Evolutionary conservation across 345 rosid genomes (phyloP).

Genomic region (Euphorbia tirucalli): DNA sequence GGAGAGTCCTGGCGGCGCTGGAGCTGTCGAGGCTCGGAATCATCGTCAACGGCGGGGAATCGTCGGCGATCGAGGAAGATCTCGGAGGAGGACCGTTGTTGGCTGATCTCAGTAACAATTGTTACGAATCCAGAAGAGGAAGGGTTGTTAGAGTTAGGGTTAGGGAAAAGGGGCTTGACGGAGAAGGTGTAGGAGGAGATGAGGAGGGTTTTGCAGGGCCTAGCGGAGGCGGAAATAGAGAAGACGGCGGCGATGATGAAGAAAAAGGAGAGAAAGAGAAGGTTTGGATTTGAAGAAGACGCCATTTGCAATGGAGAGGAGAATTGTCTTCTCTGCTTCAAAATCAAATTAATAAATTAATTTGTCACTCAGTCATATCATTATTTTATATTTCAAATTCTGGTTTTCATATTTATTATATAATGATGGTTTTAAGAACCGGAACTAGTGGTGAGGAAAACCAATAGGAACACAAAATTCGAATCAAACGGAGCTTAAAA

Average conservation of each 20-base stretch:
- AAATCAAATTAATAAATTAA: no score
- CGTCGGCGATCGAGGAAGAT: constrained; percentile 31
- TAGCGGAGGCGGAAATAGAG: constrained; percentile 25
- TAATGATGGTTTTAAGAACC: no score
- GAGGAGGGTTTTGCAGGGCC: constrained; percentile 45
- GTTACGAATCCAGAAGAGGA: constrained; percentile 50
- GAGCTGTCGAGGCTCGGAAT: constrained; percentile 3
- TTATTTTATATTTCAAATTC: background rate
- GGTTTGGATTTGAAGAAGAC: background rate
- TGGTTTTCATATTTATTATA: no score
- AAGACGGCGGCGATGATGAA: background rate
- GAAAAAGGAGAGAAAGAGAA: constrained; percentile 11
- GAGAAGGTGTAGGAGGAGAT: constrained; percentile 73
- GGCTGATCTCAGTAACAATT: constrained; percentile 61
- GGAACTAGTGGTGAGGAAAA: no score
- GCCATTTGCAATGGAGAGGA: constrained; percentile 14
- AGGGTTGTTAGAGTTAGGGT: constrained; percentile 40
- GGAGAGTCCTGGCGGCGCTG: constrained; percentile 16
- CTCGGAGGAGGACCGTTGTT: constrained; percentile 20
- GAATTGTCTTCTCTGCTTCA: background rate
- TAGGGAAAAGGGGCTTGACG: constrained; percentile 41
- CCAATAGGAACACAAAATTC: no score
- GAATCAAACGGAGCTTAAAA: no score
- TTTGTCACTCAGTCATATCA: no score
- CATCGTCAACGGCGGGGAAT: constrained; percentile 25